Conservation (phyloP, 2,329 filamentous ascomycete species). For the Dryadomyces sulphureus region DNA sequence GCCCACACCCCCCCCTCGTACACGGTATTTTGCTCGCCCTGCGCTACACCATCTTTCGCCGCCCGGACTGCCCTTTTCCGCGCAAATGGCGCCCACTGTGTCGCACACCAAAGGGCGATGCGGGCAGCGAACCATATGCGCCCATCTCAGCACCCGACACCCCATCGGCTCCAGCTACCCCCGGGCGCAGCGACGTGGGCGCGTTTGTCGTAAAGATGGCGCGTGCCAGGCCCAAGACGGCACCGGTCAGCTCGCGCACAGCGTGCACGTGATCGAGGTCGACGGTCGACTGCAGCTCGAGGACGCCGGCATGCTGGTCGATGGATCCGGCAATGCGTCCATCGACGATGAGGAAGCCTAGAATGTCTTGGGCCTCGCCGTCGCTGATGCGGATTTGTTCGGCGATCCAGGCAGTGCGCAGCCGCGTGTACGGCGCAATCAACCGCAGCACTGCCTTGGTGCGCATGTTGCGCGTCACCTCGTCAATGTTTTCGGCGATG, state of each 20-base stretch:
- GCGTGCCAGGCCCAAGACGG: constrained; percentile 53
- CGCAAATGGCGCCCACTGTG: neutral
- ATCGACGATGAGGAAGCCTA: constrained; percentile 88
- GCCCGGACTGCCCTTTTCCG: no score
- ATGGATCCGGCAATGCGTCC: constrained; percentile 77
- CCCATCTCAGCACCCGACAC: neutral
- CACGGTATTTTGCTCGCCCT: neutral
- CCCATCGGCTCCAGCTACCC: neutral
- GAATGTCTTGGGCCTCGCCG: constrained; percentile 81
- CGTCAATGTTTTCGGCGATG: constrained; percentile 97
- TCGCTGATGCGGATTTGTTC: constrained; percentile 75
- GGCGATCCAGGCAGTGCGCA: constrained; percentile 78
- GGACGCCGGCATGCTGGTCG: constrained; percentile 71
- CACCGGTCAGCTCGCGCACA: constrained; percentile 55
- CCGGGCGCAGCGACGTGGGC: constrained; percentile 44
- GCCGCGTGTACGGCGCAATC: constrained; percentile 87
- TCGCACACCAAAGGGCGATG: neutral
- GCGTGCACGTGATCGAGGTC: constrained; percentile 63
- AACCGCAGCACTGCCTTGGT: constrained; percentile 90
- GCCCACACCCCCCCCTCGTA: no score
- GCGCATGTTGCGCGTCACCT: constrained; percentile 95
- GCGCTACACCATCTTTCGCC: neutral
- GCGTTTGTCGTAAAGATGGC: constrained; percentile 58
- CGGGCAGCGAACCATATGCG: neutral
- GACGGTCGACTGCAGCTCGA: constrained; percentile 60